Percentiles rank a stretch among this genome's conserved stretches.
These are phyloP conservation scores for Spinellus fusiger DNA, from an alignment of 192 early-diverging fungal species.

Conservation along the genomic window DNA sequence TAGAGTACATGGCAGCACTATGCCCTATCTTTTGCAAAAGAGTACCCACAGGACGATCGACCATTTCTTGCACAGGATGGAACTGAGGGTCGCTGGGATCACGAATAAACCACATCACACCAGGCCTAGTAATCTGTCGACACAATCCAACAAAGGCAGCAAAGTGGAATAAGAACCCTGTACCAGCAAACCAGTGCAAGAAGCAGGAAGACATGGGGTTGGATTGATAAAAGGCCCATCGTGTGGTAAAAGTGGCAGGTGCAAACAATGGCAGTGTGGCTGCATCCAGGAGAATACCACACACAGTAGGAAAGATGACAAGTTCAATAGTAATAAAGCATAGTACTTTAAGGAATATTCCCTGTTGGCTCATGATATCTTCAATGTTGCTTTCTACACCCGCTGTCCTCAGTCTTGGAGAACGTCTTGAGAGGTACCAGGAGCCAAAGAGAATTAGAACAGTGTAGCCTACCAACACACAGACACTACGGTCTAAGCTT, in stretches of 20 bases:
- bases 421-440: slow-evolving; percentile 38
- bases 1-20: slow-evolving; percentile 80
- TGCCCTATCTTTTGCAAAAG: slow-evolving; percentile 82
- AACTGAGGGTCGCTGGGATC: slow-evolving; percentile 96
- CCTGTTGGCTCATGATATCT: slow-evolving; percentile 43
- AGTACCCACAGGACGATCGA: slow-evolving; percentile 66
- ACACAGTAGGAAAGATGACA: slow-evolving; percentile 77
- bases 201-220: slow-evolving; percentile 64
- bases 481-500: slow-evolving; percentile 49
- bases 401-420: neutral
- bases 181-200: slow-evolving; percentile 90
- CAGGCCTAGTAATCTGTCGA: slow-evolving; percentile 79
- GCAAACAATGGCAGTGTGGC: slow-evolving; percentile 75
- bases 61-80: slow-evolving; percentile 89
- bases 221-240: slow-evolving; percentile 50
- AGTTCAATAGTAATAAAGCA: slow-evolving; percentile 90
- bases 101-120: slow-evolving; percentile 97
- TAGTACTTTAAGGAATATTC: slow-evolving; percentile 62
- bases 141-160: slow-evolving; percentile 79
- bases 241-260: slow-evolving; percentile 47
- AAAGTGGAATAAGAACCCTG: slow-evolving; percentile 93
- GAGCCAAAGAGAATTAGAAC: slow-evolving; percentile 44
- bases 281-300: slow-evolving; percentile 81
- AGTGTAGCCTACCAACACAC: slow-evolving; percentile 56
- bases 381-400: slow-evolving; percentile 30